Percentiles rank a stretch among this genome's conserved stretches.
Evolutionary conservation across 257 asterid genomes (phyloP).

Genomic region (Avicennia marina): DNA sequence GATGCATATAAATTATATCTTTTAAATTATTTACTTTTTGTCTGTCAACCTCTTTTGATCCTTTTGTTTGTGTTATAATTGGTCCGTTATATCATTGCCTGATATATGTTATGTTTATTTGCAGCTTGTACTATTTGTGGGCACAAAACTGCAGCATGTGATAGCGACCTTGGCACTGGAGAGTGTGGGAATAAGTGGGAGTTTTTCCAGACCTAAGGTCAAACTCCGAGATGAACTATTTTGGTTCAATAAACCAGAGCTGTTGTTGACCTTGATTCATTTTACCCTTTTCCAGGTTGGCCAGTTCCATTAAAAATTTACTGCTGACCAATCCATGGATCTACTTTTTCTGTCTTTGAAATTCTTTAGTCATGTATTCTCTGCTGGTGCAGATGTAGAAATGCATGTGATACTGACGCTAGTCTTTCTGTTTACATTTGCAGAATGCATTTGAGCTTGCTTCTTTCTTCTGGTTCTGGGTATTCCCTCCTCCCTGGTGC

Average conservation of each 20-base stretch:
- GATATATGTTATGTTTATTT: conserved; percentile 5
- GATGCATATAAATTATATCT: no score
- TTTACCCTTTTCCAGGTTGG: conserved; percentile 94
- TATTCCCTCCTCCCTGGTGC: conserved; percentile 28
- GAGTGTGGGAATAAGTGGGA: conserved; percentile 74
- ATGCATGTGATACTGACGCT: neutral
- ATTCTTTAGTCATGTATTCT: neutral
- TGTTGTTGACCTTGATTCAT: conserved; percentile 73
- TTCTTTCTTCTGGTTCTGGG: conserved; percentile 99
- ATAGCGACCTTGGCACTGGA: conserved; percentile 94
- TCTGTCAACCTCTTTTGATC: no score
- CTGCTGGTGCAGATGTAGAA: neutral
- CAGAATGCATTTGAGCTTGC: conserved; percentile 77
- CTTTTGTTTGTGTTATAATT: no score
- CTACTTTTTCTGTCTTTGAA: neutral
- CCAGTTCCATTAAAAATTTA: neutral
- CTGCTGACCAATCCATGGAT: neutral
- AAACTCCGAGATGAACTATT: conserved; percentile 89
- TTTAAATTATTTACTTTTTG: no score
- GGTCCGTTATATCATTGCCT: no score
- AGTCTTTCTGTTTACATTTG: conserved; percentile 7
- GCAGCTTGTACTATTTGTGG: conserved; percentile 92
- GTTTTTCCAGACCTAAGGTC: conserved; percentile 47
- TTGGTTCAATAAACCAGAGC: conserved; percentile 93
- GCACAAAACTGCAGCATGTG: conserved; percentile 87